Evolutionary conservation across 2,329 filamentous ascomycete genomes (phyloP).

Genomic region (Diatrype stigma): DNA sequence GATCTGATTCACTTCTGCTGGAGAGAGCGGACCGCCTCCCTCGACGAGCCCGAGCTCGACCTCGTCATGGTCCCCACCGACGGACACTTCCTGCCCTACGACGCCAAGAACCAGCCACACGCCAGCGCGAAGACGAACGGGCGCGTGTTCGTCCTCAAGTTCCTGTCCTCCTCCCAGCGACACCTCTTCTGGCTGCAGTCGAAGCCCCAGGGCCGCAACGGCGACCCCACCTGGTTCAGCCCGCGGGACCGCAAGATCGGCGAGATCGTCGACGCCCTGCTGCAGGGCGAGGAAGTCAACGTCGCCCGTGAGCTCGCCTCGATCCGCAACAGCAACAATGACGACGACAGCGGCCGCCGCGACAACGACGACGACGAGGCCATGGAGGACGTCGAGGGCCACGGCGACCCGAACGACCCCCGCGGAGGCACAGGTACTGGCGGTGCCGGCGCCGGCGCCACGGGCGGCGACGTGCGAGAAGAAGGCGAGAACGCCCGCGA

Average conservation of each 20-base stretch:
- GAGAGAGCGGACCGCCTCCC: constrained; percentile 70
- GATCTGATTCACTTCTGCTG: constrained; percentile 96
- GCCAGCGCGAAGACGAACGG: constrained; percentile 69
- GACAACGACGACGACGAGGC: constrained; percentile 69
- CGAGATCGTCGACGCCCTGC: constrained; percentile 75
- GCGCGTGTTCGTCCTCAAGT: constrained; percentile 90
- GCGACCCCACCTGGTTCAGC: constrained; percentile 74
- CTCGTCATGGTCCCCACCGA: constrained; percentile 92
- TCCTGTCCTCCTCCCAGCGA: constrained; percentile 84
- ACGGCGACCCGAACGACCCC: constrained; percentile 54
- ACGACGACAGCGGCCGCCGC: constrained; percentile 41
- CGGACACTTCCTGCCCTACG: constrained; percentile 80
- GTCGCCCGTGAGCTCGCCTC: constrained; percentile 68
- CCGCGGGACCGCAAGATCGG: constrained; percentile 82
- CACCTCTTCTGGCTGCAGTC: constrained; percentile 97
- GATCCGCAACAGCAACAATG: constrained; percentile 49
- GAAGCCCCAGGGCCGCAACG: constrained; percentile 68
- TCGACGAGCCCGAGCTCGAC: constrained; percentile 76
- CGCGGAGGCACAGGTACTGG: constrained; percentile 63
- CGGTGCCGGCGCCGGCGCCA: constrained; percentile 80
- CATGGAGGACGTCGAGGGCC: constrained; percentile 72
- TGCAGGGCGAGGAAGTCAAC: constrained; percentile 87
- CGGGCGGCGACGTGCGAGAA: constrained; percentile 84
- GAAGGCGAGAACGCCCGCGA: constrained; percentile 86
- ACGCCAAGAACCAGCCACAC: constrained; percentile 52